Percentiles rank a stretch among this genome's conserved stretches.
Evolutionary conservation across 2,329 filamentous ascomycete genomes (phyloP).

Genomic region (Monilinia aucupariae): DNA sequence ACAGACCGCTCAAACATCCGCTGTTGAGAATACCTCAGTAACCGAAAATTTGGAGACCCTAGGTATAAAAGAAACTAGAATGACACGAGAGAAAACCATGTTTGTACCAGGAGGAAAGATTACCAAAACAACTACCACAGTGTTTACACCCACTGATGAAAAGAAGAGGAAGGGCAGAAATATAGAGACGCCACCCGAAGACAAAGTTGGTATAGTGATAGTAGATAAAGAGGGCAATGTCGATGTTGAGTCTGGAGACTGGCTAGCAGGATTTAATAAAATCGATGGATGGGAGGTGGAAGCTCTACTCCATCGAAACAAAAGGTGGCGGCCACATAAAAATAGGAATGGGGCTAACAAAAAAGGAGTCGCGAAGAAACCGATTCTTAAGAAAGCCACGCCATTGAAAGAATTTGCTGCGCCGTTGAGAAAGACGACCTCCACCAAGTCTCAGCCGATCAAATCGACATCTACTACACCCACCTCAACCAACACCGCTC

Average conservation of each 20-base stretch:
- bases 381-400: background rate
- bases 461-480: too few relatives aligned
- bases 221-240: constrained; percentile 16
- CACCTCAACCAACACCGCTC: background rate
- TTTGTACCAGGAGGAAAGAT: constrained; percentile 8
- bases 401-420: background rate
- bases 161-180: background rate
- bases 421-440: background rate
- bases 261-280: constrained; percentile 7
- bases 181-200: background rate
- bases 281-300: constrained; percentile 16
- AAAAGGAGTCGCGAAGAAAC: background rate
- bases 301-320: background rate
- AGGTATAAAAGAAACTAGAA: constrained; percentile 13
- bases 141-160: constrained; percentile 3
- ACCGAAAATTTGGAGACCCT: background rate
- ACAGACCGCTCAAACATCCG: background rate
- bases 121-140: constrained; percentile 5
- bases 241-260: constrained; percentile 10
- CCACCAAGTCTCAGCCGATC: background rate
- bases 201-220: constrained; percentile 11
- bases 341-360: background rate
- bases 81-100: constrained; percentile 15
- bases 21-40: background rate
- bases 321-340: background rate